Evolutionary conservation across 202 grass and related monocot species (phyloP).

Genomic region (Zoysia matrella): DNA sequence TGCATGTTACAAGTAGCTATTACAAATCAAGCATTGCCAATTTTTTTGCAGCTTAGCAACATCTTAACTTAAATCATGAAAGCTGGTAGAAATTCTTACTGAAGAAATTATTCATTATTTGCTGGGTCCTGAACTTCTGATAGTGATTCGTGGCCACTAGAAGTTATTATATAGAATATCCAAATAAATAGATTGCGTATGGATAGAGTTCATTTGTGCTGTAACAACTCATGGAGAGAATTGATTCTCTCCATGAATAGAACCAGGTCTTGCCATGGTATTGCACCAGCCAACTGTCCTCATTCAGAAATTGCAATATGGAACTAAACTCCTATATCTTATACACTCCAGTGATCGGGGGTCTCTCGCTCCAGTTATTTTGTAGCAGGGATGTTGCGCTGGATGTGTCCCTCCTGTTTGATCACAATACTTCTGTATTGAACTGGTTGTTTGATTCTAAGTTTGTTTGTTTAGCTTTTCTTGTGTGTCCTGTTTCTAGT

Average conservation of each 20-base stretch:
- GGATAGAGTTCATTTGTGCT: neutral
- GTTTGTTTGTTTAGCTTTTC: neutral
- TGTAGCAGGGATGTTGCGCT: constrained; percentile 1
- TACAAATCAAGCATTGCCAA: neutral
- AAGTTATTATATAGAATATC: neutral
- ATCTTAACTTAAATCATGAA: neutral
- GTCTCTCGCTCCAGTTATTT: neutral
- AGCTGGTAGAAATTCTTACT: neutral
- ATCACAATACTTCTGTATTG: neutral
- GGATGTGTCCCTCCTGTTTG: constrained; percentile 4
- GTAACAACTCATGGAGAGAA: neutral
- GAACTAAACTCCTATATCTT: constrained; percentile 5
- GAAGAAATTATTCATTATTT: neutral
- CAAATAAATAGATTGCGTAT: neutral
- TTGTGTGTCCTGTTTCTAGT: constrained; percentile 2
- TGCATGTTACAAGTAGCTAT: neutral
- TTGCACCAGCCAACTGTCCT: neutral
- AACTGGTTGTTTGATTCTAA: neutral
- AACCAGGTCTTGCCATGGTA: neutral
- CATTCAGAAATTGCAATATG: constrained; percentile 1
- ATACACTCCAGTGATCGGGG: neutral
- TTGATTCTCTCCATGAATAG: neutral
- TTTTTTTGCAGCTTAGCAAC: neutral
- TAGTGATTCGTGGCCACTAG: constrained; percentile 5
- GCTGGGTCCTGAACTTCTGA: neutral